Percentiles rank a stretch among this genome's conserved stretches.
These are phyloP conservation scores for Arachnopeziza araneosa DNA, from an alignment of 2,329 filamentous ascomycete genomes.

Conservation along the genomic window DNA sequence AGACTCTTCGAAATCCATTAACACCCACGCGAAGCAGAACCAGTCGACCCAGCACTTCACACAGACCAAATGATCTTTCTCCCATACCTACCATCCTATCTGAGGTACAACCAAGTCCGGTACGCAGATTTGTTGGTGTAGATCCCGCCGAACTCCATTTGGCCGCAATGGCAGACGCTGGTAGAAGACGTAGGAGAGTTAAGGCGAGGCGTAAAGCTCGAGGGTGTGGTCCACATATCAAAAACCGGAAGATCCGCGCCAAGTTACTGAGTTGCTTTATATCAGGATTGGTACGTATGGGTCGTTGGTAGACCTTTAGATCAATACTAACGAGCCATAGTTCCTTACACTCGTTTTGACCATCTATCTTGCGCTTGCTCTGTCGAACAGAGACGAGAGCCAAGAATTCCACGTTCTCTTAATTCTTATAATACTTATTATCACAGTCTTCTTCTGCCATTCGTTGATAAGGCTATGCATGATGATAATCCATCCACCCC, in stretches of 20 bases:
- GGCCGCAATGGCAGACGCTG: slow-evolving; percentile 39
- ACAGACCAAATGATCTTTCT: slow-evolving; percentile 1
- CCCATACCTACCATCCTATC: neutral
- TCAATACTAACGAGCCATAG: slow-evolving; percentile 14
- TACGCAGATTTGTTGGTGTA: slow-evolving; percentile 33
- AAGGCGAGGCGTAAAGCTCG: slow-evolving; percentile 24
- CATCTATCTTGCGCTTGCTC: slow-evolving; percentile 59
- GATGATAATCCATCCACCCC: slow-evolving; percentile 43
- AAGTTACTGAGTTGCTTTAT: slow-evolving; percentile 58
- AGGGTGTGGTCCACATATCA: slow-evolving; percentile 44
- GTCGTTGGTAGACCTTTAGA: no score
- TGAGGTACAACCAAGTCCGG: slow-evolving; percentile 8
- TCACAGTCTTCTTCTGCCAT: slow-evolving; percentile 77
- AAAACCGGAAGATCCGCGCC: slow-evolving; percentile 46
- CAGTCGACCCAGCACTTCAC: neutral
- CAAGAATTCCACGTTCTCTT: slow-evolving; percentile 75
- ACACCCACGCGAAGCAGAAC: slow-evolving; percentile 5
- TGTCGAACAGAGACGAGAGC: slow-evolving; percentile 57
- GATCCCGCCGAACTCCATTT: slow-evolving; percentile 46
- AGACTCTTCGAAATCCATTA: slow-evolving; percentile 13
- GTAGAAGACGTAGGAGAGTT: slow-evolving; percentile 34
- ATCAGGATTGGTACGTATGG: slow-evolving; percentile 44
- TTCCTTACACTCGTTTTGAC: slow-evolving; percentile 25
- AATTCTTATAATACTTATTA: slow-evolving; percentile 68
- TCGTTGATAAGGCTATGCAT: slow-evolving; percentile 69